Conservation (phyloP, 495 filamentous ascomycete species). For the Coniosporium apollinis region DNA sequence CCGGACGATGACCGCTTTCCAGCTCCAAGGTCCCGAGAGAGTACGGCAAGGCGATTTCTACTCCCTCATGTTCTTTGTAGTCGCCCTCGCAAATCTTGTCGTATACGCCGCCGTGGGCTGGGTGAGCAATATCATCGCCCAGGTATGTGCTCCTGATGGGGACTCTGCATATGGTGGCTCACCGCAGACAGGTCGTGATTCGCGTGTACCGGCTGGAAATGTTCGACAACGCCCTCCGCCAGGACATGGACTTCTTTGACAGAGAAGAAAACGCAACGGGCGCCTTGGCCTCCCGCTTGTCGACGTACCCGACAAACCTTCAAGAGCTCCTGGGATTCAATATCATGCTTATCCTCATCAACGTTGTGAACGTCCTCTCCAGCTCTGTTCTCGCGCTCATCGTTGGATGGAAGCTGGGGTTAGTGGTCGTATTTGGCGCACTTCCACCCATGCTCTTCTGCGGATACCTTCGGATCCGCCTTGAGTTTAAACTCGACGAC, state of each 20-base stretch:
- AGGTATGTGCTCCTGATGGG: too few species aligned
- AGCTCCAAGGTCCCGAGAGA: background rate
- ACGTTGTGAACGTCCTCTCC: slow-evolving; percentile 4
- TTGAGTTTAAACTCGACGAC: slow-evolving; percentile 35
- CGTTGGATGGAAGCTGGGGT: slow-evolving; percentile 7
- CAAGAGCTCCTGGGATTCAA: slow-evolving; percentile 6
- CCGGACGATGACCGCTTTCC: background rate
- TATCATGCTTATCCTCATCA: slow-evolving; percentile 4
- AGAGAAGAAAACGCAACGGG: slow-evolving; percentile 5
- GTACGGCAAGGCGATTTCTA: background rate
- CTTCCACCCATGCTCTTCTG: slow-evolving; percentile 23
- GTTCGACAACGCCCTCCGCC: slow-evolving; percentile 25
- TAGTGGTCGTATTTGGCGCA: slow-evolving; percentile 2
- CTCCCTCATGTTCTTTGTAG: slow-evolving; percentile 2
- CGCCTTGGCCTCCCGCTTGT: slow-evolving; percentile 5
- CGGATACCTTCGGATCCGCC: slow-evolving; percentile 34
- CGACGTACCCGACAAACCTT: slow-evolving; percentile 3
- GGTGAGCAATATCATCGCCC: slow-evolving; percentile 14
- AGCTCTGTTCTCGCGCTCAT: slow-evolving; percentile 4
- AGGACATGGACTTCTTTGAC: slow-evolving; percentile 8
- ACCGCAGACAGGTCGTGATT: slow-evolving; percentile 16
- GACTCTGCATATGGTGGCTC: too few species aligned
- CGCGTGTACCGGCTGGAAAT: slow-evolving; percentile 40
- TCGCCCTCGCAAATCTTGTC: slow-evolving; percentile 17
- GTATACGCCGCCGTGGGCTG: slow-evolving; percentile 18